Percentiles rank a stretch among this genome's conserved stretches.
Evolutionary conservation across 1,284 basidiomycete species (phyloP).

Genomic region (Melampsora medusae): DNA sequence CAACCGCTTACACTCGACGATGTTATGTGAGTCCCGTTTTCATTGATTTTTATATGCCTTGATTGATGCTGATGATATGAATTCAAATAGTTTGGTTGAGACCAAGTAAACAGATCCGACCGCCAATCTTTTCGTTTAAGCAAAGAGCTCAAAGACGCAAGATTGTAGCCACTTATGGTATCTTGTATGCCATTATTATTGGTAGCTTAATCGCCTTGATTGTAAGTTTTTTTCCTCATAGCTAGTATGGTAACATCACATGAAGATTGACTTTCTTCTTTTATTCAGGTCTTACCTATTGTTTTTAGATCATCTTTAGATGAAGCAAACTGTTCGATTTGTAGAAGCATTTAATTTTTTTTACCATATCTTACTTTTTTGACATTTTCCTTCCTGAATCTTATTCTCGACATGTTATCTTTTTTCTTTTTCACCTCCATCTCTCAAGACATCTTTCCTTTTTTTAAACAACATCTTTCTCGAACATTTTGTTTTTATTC

Average conservation of each 20-base stretch:
- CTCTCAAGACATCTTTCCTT: slow-evolving; percentile 2
- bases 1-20: slow-evolving; percentile 83
- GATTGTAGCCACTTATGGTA: slow-evolving; percentile 58
- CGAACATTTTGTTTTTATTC: neutral
- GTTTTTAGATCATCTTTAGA: slow-evolving; percentile 37
- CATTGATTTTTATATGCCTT: slow-evolving; percentile 52
- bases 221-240: neutral
- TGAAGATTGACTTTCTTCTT: neutral
- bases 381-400: neutral
- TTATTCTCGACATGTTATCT: neutral
- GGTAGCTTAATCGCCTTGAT: slow-evolving; percentile 41
- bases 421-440: neutral
- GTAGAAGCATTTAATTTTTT: slow-evolving; percentile 37
- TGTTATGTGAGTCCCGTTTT: slow-evolving; percentile 63
- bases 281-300: slow-evolving; percentile 26
- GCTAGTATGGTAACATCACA: no score
- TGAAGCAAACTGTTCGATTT: slow-evolving; percentile 40
- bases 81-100: slow-evolving; percentile 69
- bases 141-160: slow-evolving; percentile 79
- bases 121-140: slow-evolving; percentile 85
- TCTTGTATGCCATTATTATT: slow-evolving; percentile 34
- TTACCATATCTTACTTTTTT: neutral
- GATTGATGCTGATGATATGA: slow-evolving; percentile 47
- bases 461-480: neutral
- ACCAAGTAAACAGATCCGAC: slow-evolving; percentile 84